A percentile compares a stretch with the other conserved stretches of the same genome.
Conservation (phyloP, 176 grass and related monocot species). For the Melocanna baccifera region DNA sequence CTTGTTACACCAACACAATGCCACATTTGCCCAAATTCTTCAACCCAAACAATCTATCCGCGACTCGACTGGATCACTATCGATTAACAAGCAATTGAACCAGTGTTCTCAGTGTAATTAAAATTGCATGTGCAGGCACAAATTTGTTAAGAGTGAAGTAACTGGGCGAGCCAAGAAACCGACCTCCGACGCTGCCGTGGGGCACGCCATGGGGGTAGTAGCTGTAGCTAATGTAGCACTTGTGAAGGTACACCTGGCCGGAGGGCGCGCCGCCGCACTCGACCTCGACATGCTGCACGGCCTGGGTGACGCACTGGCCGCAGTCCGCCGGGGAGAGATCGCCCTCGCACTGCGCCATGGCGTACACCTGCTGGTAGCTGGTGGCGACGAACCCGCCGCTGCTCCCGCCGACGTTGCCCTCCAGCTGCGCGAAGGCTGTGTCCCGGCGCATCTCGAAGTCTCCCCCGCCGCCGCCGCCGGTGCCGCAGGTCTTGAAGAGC, state of each 20-base stretch:
- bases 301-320: conserved; percentile 71
- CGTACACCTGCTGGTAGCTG: conserved; percentile 74
- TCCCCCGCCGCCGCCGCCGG: conserved; percentile 32
- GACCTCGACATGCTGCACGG: conserved; percentile 84
- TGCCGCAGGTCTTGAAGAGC: conserved; percentile 90
- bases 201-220: conserved; percentile 79
- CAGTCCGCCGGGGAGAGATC: conserved; percentile 81
- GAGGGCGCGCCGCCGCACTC: conserved; percentile 89
- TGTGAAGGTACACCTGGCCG: conserved; percentile 91
- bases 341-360: conserved; percentile 96
- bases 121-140: not conserved
- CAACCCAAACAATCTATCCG: not conserved
- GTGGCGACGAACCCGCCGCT: conserved; percentile 66
- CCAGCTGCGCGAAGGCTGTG: conserved; percentile 77
- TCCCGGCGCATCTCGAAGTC: conserved; percentile 78
- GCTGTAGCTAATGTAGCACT: conserved; percentile 99
- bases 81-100: not conserved
- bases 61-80: not conserved
- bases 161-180: not conserved
- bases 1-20: not conserved
- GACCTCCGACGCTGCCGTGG: conserved; percentile 47
- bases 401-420: conserved; percentile 43
- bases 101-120: not conserved
- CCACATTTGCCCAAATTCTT: not conserved
- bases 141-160: not conserved